phyloP scores from a whole-genome alignment of 768 basidiomycete genomes.

The Boletellus emodensis region DNA sequence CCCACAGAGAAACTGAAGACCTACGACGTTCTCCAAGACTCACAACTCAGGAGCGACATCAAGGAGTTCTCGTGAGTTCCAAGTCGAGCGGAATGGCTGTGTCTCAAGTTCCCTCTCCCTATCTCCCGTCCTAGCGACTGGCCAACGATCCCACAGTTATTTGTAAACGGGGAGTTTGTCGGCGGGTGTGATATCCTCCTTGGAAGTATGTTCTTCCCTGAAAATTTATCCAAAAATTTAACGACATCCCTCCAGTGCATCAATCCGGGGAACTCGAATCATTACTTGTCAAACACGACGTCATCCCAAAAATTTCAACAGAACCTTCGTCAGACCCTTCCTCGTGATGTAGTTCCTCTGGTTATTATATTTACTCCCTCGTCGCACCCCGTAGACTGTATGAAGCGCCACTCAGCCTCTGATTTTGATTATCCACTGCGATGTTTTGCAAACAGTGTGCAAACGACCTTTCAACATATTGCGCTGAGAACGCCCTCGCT shows the following conservation, averaged over 20 bases:
- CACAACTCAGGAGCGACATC: constrained; percentile 77
- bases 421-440: too few species aligned
- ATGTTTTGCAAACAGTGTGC: constrained; percentile 1
- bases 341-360: not conserved
- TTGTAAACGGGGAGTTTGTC: constrained; percentile 91
- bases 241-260: constrained; percentile 64
- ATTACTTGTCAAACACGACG: constrained; percentile 64
- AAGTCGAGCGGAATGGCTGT: not conserved
- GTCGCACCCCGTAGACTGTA: too few species aligned
- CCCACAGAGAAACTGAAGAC: constrained; percentile 63
- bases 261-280: constrained; percentile 91
- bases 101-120: not conserved
- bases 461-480: constrained; percentile 7
- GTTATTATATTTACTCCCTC: not conserved
- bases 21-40: constrained; percentile 60
- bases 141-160: constrained; percentile 97
- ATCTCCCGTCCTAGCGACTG: constrained; percentile 68
- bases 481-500: not conserved
- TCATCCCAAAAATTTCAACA: constrained; percentile 53
- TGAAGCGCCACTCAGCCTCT: too few species aligned
- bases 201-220: constrained; percentile 57
- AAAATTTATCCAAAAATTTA: not conserved
- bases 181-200: constrained; percentile 96
- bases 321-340: not conserved
- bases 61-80: constrained; percentile 94